Base-by-base conservation (phyloP, 1,284 basidiomycete genomes). In the Fistulina hepatica region DNA sequence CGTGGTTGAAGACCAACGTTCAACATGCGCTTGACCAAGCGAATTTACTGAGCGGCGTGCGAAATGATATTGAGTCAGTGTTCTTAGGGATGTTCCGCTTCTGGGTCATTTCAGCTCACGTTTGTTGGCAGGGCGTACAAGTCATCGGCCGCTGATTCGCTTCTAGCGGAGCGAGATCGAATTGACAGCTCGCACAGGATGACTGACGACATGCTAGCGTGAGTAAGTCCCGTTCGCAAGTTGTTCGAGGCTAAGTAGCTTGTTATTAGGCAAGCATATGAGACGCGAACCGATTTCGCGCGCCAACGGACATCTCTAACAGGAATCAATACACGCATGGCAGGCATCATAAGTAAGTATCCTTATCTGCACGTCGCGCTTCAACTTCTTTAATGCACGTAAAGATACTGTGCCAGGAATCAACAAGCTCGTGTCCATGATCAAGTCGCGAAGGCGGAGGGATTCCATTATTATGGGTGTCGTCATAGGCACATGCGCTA, bases 161-260 rank as follows among this genome's bases (percentile, higher is more conserved):
- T 97, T 25, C 67, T 98, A 12, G 79, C 81, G 15, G 94, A 98
- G 60, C 73, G 95, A 23, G 75, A 80, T 4, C 71, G 77, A 41
- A 92, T 98, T 49, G 94, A 97, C 59, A 86, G 78, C 48, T 90
- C 84, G 17, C 92, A 97, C 61, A 67, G 75, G 45, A 97, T 97
- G 92, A 85, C 91, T 22, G 94, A 98, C 55, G 84, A 88, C 33
- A 76, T 93, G 23, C 66, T 97, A 13, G 75, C 85, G 92, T 95
- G 53, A 45, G 80, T 58, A 17, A 20, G 32, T 11, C 21, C 26
- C 20, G 36, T 26, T 38, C 6, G 25, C 16, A 17, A 33, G 25
- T n/a, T 28, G 19, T 32, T 22, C 33, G 25, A 39, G 39, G 21
- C 33, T 21, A 24, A 39, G 37, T 47, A 20, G 45, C 36, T 8